Percentiles rank a stretch among this genome's conserved stretches.
These are phyloP conservation scores for Metschnikowia cerradonensis DNA, from an alignment of 805 yeast genomes.

Conservation along the genomic window DNA sequence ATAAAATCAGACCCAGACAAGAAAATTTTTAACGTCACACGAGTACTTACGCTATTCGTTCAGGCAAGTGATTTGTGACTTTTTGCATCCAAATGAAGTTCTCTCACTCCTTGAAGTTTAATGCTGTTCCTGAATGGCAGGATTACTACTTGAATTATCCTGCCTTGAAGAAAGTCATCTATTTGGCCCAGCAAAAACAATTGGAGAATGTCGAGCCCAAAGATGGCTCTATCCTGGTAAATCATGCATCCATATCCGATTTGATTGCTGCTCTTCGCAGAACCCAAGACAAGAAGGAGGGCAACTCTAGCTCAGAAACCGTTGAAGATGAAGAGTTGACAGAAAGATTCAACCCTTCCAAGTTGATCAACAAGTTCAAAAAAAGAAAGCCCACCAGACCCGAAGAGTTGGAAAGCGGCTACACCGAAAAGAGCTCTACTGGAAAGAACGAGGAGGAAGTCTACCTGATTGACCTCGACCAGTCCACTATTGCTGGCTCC, in stretches of 20 bases:
- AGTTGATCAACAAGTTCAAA: conserved; percentile 19
- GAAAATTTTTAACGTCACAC: conserved; percentile 7
- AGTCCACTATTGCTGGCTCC: conserved; percentile 16
- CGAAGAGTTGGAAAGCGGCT: conserved; percentile 6
- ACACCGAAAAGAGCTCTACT: background rate
- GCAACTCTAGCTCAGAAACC: conserved; percentile 1
- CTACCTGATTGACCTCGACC: conserved; percentile 17
- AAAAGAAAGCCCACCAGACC: conserved; percentile 9
- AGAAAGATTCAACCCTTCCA: conserved; percentile 16
- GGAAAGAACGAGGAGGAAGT: conserved; percentile 9
- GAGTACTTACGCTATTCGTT: conserved; percentile 3
- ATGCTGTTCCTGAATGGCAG: conserved; percentile 54
- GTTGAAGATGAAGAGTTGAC: conserved; percentile 6
- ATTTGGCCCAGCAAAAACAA: conserved; percentile 47
- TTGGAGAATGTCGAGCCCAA: conserved; percentile 21
- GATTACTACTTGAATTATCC: conserved; percentile 44
- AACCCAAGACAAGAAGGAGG: conserved; percentile 9
- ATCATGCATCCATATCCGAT: conserved; percentile 26
- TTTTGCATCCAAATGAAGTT: conserved; percentile 37
- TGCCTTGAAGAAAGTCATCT: conserved; percentile 52
- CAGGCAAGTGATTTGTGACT: background rate
- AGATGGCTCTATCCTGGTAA: conserved; percentile 22
- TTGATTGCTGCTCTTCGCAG: conserved; percentile 19
- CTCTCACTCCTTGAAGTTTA: conserved; percentile 46
- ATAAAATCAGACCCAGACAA: background rate